phyloP scores from a whole-genome alignment of 1,139 yeast species.

The Hemisphaericaspora xylanilytica region DNA sequence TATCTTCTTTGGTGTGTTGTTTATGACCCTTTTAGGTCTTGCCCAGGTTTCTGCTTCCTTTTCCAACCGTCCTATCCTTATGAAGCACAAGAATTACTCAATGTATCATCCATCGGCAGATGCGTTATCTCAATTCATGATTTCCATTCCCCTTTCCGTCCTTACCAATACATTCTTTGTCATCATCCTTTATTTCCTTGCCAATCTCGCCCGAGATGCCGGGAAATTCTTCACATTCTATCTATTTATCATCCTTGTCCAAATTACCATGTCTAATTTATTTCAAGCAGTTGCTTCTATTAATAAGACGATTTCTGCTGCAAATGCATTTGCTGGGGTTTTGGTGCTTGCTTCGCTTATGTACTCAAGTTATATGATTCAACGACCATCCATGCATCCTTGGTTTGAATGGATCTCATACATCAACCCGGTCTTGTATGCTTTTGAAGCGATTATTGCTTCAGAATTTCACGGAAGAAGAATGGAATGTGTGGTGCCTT shows the following conservation, averaged over 20 bases:
- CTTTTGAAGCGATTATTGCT: slow-evolving; percentile 54
- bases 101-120: slow-evolving; percentile 62
- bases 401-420: slow-evolving; percentile 67
- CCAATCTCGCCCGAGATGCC: slow-evolving; percentile 49
- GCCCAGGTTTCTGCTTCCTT: slow-evolving; percentile 54
- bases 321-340: slow-evolving; percentile 53
- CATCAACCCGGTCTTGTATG: slow-evolving; percentile 55
- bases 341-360: slow-evolving; percentile 46
- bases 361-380: slow-evolving; percentile 57
- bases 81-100: slow-evolving; percentile 56
- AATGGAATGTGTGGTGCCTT: slow-evolving; percentile 46
- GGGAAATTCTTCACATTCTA: slow-evolving; percentile 54
- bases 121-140: slow-evolving; percentile 45
- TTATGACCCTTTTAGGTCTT: slow-evolving; percentile 53
- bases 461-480: slow-evolving; percentile 55
- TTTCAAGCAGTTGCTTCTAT: slow-evolving; percentile 52
- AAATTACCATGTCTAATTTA: slow-evolving; percentile 37
- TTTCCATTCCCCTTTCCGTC: slow-evolving; percentile 49
- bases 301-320: slow-evolving; percentile 45
- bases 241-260: slow-evolving; percentile 37
- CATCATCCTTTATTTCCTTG: slow-evolving; percentile 49
- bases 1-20: slow-evolving; percentile 51
- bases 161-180: slow-evolving; percentile 43
- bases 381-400: slow-evolving; percentile 58
- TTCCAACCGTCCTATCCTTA: slow-evolving; percentile 49